These are phyloP conservation scores for Exophiala calicioides DNA, from an alignment of 2,329 filamentous ascomycete species.

Conservation along the genomic window DNA sequence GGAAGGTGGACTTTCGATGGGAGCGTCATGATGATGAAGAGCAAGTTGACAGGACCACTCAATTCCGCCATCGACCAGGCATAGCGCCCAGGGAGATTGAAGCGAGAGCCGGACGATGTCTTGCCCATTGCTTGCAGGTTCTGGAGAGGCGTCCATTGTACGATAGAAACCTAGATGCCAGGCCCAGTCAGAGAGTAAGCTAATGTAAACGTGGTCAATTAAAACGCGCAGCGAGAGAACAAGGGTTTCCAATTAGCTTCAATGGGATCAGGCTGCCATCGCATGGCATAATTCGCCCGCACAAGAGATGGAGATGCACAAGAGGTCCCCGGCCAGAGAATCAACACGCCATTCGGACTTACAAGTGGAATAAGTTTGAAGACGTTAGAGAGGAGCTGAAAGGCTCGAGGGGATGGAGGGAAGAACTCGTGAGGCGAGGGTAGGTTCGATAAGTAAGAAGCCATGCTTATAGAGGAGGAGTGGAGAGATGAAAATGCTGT, in stretches of 20 bases:
- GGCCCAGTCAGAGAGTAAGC: slow-evolving; percentile 55
- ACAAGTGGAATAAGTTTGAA: slow-evolving; percentile 49
- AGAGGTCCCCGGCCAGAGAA: too few species aligned
- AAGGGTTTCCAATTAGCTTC: too few species aligned
- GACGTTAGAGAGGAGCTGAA: slow-evolving; percentile 37
- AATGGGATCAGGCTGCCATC: too few species aligned
- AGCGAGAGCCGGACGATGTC: slow-evolving; percentile 64
- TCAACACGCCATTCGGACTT: too few species aligned
- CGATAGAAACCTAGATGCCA: slow-evolving; percentile 69
- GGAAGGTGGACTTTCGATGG: slow-evolving; percentile 48
- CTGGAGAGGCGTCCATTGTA: slow-evolving; percentile 49
- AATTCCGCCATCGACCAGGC: slow-evolving; percentile 90
- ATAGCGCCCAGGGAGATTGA: slow-evolving; percentile 86
- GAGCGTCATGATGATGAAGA: slow-evolving; percentile 76
- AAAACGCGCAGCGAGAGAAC: too few species aligned
- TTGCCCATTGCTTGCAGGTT: slow-evolving; percentile 83
- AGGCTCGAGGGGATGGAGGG: slow-evolving; percentile 43
- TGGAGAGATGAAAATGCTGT: too few species aligned
- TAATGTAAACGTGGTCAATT: too few species aligned
- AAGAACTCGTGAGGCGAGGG: slow-evolving; percentile 38
- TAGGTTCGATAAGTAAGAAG: slow-evolving; percentile 28
- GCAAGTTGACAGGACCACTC: slow-evolving; percentile 71
- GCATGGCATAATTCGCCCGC: too few species aligned
- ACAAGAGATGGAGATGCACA: too few species aligned
- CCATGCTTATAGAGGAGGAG: slow-evolving; percentile 27